Evolutionary conservation across 2,329 filamentous ascomycete genomes (phyloP).

Genomic region (Apiospora pterosperma): DNA sequence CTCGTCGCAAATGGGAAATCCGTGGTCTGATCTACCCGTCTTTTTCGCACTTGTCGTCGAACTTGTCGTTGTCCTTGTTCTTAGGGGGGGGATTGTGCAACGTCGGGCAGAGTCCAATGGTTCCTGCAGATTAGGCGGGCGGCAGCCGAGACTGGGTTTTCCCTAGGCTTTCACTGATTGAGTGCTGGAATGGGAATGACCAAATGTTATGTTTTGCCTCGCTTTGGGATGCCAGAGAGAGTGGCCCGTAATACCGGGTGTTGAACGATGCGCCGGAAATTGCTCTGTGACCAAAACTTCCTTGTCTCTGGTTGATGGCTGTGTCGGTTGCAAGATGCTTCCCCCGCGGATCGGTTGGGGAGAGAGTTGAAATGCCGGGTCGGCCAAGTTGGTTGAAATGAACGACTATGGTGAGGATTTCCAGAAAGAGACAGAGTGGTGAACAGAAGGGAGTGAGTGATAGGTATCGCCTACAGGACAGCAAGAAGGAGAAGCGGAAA

Average conservation of each 20-base stretch:
- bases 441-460: neutral
- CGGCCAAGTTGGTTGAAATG: neutral
- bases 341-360: neutral
- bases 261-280: neutral
- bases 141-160: conserved; percentile 13
- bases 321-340: neutral
- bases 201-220: neutral
- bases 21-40: neutral
- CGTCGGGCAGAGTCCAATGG: conserved; percentile 17
- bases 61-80: neutral
- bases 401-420: neutral
- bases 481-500: neutral
- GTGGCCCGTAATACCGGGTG: neutral
- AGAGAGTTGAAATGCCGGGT: neutral
- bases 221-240: neutral
- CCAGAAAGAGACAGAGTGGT: neutral
- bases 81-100: neutral
- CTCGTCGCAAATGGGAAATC: neutral
- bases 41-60: neutral
- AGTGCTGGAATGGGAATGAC: neutral
- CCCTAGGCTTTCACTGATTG: neutral
- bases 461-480: neutral
- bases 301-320: neutral
- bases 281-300: neutral
- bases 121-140: conserved; percentile 25